Evolutionary conservation across 768 basidiomycete species (phyloP).

Genomic region (Aureoboletus auriporus): DNA sequence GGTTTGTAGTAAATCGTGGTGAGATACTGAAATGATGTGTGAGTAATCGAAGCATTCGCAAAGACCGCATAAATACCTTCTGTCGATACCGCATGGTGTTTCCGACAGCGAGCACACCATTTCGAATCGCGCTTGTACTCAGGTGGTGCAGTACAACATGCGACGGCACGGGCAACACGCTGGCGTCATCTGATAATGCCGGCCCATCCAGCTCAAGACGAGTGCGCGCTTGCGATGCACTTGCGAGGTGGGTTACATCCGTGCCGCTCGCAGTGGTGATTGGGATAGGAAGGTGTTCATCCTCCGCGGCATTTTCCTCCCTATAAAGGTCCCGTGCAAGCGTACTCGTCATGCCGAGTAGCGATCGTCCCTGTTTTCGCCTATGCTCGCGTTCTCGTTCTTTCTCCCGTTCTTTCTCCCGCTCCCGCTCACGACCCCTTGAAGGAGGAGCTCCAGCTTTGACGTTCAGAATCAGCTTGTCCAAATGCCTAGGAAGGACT

Average conservation of each 20-base stretch:
- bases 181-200: conserved; percentile 78
- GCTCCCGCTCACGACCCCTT: conserved; percentile 32
- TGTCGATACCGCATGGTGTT: conserved; percentile 88
- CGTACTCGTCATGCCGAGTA: conserved; percentile 34
- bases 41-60: conserved; percentile 7
- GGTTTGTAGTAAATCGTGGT: conserved; percentile 85
- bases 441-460: conserved; percentile 31
- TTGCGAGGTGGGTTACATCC: conserved; percentile 32
- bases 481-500: conserved; percentile 81
- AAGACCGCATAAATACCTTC: conserved; percentile 54
- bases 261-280: conserved; percentile 38
- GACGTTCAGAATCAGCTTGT: conserved; percentile 87
- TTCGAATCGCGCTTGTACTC: conserved; percentile 91
- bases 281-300: conserved; percentile 26
- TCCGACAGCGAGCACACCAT: conserved; percentile 89
- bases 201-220: conserved; percentile 35
- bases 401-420: conserved; percentile 34
- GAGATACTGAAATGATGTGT: conserved; percentile 54
- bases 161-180: conserved; percentile 86
- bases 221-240: conserved; percentile 20
- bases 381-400: conserved; percentile 30
- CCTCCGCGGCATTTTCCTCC: conserved; percentile 19
- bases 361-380: conserved; percentile 29
- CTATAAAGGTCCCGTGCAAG: conserved; percentile 25
- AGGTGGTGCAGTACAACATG: conserved; percentile 94